Evolutionary conservation across 148 eudicot genomes (phyloP).

Genomic region (Fagopyrum tataricum): DNA sequence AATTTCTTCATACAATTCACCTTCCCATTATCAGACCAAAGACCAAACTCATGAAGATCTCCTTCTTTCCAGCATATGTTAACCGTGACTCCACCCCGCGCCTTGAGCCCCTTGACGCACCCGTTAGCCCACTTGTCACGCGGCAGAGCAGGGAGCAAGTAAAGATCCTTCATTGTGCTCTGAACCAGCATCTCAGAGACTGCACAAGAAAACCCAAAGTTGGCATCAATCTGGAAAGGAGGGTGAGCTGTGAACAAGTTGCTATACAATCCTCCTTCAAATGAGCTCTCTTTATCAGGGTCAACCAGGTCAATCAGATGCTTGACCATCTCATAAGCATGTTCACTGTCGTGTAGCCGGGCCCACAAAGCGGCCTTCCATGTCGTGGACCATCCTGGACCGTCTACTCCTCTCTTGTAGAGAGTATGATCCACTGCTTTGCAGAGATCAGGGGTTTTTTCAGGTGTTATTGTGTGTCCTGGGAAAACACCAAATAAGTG

Average conservation of each 20-base stretch:
- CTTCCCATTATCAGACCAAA: constrained; percentile 38
- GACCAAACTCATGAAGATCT: constrained; percentile 56
- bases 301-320: constrained; percentile 73
- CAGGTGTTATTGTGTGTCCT: constrained; percentile 62
- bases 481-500: constrained; percentile 85
- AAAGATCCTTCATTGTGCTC: constrained; percentile 67
- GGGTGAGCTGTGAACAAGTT: constrained; percentile 86
- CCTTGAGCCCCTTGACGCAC: constrained; percentile 78
- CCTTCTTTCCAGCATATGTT: constrained; percentile 77
- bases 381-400: constrained; percentile 89
- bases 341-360: constrained; percentile 50
- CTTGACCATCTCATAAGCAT: constrained; percentile 71
- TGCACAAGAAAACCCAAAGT: constrained; percentile 83
- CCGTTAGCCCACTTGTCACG: constrained; percentile 75
- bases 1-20: constrained; percentile 30
- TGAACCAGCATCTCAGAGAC: constrained; percentile 89
- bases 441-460: constrained; percentile 63
- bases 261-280: constrained; percentile 80
- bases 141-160: constrained; percentile 80
- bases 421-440: constrained; percentile 68
- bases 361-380: constrained; percentile 88
- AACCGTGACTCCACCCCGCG: constrained; percentile 66
- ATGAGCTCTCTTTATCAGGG: constrained; percentile 47
- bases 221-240: constrained; percentile 89
- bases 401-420: constrained; percentile 68